Conservation (phyloP, 805 yeast genomes). For the Sugiyamaella floridensis region DNA sequence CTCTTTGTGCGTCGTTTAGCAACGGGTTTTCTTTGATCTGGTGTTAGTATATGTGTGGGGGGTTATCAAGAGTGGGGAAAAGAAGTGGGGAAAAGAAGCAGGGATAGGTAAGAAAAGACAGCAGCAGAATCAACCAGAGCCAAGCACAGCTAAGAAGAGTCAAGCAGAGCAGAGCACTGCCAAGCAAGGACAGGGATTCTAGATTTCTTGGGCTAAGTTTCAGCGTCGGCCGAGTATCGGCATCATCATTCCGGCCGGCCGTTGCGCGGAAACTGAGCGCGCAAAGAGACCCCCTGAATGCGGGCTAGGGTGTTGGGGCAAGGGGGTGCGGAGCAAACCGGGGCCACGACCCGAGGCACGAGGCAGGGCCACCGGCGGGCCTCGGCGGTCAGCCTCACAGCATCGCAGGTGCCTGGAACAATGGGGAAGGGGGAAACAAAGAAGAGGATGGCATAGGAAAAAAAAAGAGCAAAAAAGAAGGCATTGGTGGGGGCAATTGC, state of each 20-base stretch:
- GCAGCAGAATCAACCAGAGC: too few relatives aligned
- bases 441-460: neutral
- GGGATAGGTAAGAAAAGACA: too few relatives aligned
- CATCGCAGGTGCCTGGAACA: neutral
- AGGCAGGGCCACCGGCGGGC: too few relatives aligned
- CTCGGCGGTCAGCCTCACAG: neutral
- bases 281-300: neutral
- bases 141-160: too few relatives aligned
- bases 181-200: too few relatives aligned
- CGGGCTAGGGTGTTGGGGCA: neutral
- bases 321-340: neutral
- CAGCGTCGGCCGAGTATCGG: too few relatives aligned
- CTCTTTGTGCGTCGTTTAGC: constrained; percentile 13
- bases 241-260: too few relatives aligned
- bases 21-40: constrained; percentile 8
- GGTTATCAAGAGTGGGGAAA: too few relatives aligned
- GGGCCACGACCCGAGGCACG: neutral
- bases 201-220: too few relatives aligned
- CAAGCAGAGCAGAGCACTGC: too few relatives aligned
- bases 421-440: neutral
- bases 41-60: neutral
- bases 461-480: neutral
- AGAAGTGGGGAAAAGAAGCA: too few relatives aligned
- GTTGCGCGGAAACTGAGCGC: too few relatives aligned
- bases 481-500: neutral